A percentile compares a stretch with the other conserved stretches of the same genome.
These are phyloP conservation scores for Iberis amara DNA, from an alignment of 441 rosid genomes.

Conservation along the genomic window DNA sequence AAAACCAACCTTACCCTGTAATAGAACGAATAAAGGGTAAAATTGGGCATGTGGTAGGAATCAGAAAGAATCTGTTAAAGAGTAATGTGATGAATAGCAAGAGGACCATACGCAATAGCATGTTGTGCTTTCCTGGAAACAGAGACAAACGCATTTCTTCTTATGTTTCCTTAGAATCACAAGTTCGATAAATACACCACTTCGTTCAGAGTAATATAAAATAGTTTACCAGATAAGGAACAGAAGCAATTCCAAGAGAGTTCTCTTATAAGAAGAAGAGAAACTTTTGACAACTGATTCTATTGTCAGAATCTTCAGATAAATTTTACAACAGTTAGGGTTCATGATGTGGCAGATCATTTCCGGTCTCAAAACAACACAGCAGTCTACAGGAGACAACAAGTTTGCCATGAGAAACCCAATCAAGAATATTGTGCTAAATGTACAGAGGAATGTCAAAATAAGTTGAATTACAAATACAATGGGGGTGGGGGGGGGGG, in stretches of 20 bases:
- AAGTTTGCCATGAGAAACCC: conserved; percentile 5
- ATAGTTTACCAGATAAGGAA: conserved; percentile 16
- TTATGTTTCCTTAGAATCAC: conserved; percentile 1
- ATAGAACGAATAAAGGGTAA: too few relatives aligned
- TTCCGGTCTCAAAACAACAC: too few relatives aligned
- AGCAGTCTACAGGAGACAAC: too few relatives aligned
- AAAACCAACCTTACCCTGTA: too few relatives aligned
- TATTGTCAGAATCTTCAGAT: conserved; percentile 7
- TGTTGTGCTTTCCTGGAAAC: too few relatives aligned
- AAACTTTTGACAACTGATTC: neutral
- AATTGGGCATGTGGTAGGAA: too few relatives aligned
- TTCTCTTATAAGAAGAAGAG: conserved; percentile 2
- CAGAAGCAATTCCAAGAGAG: conserved; percentile 2
- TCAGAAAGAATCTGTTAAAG: too few relatives aligned
- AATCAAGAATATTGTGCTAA: conserved; percentile 10
- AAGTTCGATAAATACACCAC: conserved; percentile 6
- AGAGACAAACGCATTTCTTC: too few relatives aligned
- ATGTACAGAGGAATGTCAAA: conserved; percentile 24
- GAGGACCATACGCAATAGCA: too few relatives aligned
- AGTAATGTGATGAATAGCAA: too few relatives aligned
- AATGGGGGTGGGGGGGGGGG: too few relatives aligned
- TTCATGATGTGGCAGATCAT: conserved; percentile 2
- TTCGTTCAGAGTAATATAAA: neutral
- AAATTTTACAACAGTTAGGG: conserved; percentile 18
- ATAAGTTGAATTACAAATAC: conserved; percentile 26